Evolutionary conservation across 495 filamentous ascomycete species (phyloP), one percentile per base, ranked within the genome.

Genomic region (Penicillium herquei): DNA sequence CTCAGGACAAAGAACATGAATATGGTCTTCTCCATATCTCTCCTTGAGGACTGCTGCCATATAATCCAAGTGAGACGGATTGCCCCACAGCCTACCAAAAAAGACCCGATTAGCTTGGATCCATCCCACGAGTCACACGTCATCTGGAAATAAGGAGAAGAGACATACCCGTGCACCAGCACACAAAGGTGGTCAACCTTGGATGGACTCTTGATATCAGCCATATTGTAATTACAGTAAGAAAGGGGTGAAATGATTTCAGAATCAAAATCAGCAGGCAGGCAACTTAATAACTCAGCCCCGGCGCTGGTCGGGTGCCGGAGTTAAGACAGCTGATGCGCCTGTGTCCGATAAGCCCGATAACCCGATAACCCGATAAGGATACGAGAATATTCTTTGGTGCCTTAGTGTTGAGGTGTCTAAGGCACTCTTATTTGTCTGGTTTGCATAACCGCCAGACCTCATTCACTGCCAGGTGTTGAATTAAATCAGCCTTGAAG

Each of bases 151-250:
- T 42, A 45, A 47, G n/a, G 33, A 32, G 16, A 51, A n/a, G 37
- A 39, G 39, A 62, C 82, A 65, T 81, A 94, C 92, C 93, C 93
- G 72, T 97, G 93, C 34, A 96, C 85, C n/a, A 98, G 77, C n/a
- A 98, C 91, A 69, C 87, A 91, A 40, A 98, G 84, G 71, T 97
- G 93, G 51, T 89, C 78, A 26, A 81, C 77, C 50, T 70, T 69
- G 8, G 54, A 57, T 32, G 65, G 33, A 21, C 16, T 42, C 0
- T 34, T 44, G 32, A 51, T n/a, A 43, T 55, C 61, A 12, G 49
- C 32, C 42, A 46, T 56, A n/a, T n/a, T n/a, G n/a, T n/a, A 30
- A 13, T 8, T 14, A 3, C 39, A 32, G 26, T 46, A 40, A 39
- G 30, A 18, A 49, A 52, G 4, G 21, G 21, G 21, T 26, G 21